Evolutionary conservation across 768 basidiomycete genomes (phyloP).

Genomic region (Paxillus rubicundulus): DNA sequence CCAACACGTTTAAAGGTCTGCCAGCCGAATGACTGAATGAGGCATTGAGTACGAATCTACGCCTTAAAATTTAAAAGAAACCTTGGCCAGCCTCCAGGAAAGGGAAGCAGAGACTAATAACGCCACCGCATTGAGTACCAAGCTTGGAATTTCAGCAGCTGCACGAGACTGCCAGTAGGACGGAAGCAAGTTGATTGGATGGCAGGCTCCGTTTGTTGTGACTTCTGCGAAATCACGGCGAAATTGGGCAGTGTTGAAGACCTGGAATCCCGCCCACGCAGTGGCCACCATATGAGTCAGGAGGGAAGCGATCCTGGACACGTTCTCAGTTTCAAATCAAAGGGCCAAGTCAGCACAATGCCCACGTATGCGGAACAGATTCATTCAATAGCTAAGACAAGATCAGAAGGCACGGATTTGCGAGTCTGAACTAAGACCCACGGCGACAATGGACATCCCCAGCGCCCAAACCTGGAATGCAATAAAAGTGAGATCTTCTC

Average conservation of each 20-base stretch:
- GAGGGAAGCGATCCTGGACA: constrained; percentile 54
- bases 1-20: constrained; percentile 87
- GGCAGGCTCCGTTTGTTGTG: constrained; percentile 66
- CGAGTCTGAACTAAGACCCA: constrained; percentile 25
- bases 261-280: constrained; percentile 69
- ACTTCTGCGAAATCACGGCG: constrained; percentile 51
- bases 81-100: constrained; percentile 76
- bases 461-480: constrained; percentile 79
- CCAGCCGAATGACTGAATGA: constrained; percentile 68
- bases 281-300: constrained; percentile 73
- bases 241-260: constrained; percentile 58
- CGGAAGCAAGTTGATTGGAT: constrained; percentile 51
- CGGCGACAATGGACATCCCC: constrained; percentile 72
- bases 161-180: constrained; percentile 62
- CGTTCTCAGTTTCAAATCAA: not conserved
- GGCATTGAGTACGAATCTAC: not conserved
- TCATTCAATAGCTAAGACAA: constrained; percentile 51
- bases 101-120: constrained; percentile 60
- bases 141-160: constrained; percentile 59
- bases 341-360: not conserved
- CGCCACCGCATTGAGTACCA: constrained; percentile 60
- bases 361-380: constrained; percentile 72
- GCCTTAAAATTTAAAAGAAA: constrained; percentile 22
- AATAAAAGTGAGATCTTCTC: constrained; percentile 77
- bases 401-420: not conserved